Evolutionary conservation across 345 rosid species (phyloP).

Genomic region (Jatropha curcas): DNA sequence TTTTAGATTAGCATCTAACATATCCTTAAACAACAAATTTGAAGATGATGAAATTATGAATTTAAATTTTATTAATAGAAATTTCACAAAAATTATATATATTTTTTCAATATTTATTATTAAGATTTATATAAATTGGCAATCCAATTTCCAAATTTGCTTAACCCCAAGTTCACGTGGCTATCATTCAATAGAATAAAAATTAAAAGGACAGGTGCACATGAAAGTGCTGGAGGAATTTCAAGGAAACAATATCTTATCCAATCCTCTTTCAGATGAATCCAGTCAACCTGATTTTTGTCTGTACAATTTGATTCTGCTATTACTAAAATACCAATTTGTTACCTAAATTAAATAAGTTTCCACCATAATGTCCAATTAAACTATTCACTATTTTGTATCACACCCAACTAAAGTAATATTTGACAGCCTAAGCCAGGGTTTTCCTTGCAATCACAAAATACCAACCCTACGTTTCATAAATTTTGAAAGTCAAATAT

Average conservation of each 20-base stretch:
- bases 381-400: background rate
- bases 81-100: too few species aligned
- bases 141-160: too few species aligned
- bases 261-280: slow-evolving; percentile 9
- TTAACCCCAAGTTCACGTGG: slow-evolving; percentile 1
- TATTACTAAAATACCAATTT: background rate
- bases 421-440: slow-evolving; percentile 5
- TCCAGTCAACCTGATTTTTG: slow-evolving; percentile 27
- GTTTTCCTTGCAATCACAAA: background rate
- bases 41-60: too few species aligned
- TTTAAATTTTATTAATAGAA: too few species aligned
- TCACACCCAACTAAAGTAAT: background rate
- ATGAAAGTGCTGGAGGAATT: slow-evolving; percentile 27
- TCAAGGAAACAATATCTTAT: slow-evolving; percentile 22
- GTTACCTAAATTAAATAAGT: slow-evolving; percentile 11
- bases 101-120: too few species aligned
- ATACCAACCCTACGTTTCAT: background rate
- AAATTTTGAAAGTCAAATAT: background rate
- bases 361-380: background rate
- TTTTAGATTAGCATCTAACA: too few species aligned
- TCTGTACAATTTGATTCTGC: slow-evolving; percentile 8
- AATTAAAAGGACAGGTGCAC: slow-evolving; percentile 11
- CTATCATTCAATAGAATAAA: background rate
- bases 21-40: too few species aligned
- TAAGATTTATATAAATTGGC: too few species aligned